Evolutionary conservation across 2,329 filamentous ascomycete genomes (phyloP), one percentile per base, ranked within the genome.

Genomic region (Aspergillus sergii): DNA sequence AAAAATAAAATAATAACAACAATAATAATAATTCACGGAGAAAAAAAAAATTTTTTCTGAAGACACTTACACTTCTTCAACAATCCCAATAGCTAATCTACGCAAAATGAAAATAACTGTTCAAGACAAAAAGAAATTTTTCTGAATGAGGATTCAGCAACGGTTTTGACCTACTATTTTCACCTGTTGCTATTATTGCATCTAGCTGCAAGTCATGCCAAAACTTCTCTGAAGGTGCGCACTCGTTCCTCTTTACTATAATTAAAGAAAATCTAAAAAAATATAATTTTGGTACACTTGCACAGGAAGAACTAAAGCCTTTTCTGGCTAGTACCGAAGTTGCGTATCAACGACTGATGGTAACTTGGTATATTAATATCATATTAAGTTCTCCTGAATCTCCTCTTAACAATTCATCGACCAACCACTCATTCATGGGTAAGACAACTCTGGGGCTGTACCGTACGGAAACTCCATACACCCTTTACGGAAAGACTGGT

Each of bases 161-260:
- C 16, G 46, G 12, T 32, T 45, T 26, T 39, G 46, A 26, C 26
- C 26, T 60, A 54, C 21, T 36, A 43, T 43, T 45, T 32, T 28
- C 50, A 51, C 46, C 39, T 63, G 66, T 69, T 58, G 64, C 63
- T 64, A 50, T 67, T 54, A 60, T 60, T 68, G 66, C 48, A 32
- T 3, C 48, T 63, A 69, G 63, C 63, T 69, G 68, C 66, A 64
- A 67, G 64, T 69, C 66, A 69, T 68, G 65, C 59, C 45, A 51
- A 43, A 61, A 51, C 48, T 30, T 34, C 28, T 34, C 48, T 51
- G 28, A 19, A 19, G 48, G 48, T 51, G 9, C 28, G 34, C 48
- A 30, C n/a, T 57, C n/a, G 16, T 36, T 43, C 14, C 30, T 19
- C 30, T 34, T 57, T 26, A 21, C 36, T 57, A 57, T 45, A 45